Conservation (phyloP, 148 eudicot species). For the Cornus florida region DNA sequence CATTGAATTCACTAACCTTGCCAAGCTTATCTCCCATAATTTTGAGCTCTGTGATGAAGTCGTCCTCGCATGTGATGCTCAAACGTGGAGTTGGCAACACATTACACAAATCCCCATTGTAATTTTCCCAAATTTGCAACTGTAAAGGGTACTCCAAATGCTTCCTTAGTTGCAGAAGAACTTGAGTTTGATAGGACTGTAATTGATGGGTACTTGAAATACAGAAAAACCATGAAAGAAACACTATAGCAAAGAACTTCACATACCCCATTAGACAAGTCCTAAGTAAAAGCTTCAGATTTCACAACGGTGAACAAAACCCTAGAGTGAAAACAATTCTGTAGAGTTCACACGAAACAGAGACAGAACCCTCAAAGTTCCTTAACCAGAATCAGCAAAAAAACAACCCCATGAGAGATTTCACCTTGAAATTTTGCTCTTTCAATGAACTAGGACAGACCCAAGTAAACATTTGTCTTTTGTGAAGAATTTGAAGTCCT, state of each 20-base stretch:
- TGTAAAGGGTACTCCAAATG: constrained; percentile 58
- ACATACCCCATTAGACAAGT: constrained; percentile 33
- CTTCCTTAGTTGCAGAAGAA: constrained; percentile 60
- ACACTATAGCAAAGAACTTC: constrained; percentile 16
- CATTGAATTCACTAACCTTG: constrained; percentile 41
- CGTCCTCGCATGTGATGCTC: constrained; percentile 41
- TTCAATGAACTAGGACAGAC: not conserved
- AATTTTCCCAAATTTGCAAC: constrained; percentile 39
- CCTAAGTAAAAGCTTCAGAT: not conserved
- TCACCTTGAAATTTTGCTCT: not conserved
- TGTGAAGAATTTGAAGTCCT: not conserved
- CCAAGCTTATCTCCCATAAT: constrained; percentile 52
- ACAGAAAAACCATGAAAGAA: constrained; percentile 34
- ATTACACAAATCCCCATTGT: constrained; percentile 48
- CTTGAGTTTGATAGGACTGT: constrained; percentile 44
- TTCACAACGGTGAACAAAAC: constrained; percentile 8
- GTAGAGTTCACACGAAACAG: not conserved
- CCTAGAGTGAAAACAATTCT: constrained; percentile 13
- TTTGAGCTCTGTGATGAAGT: constrained; percentile 51
- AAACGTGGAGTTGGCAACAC: constrained; percentile 31
- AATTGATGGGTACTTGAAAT: constrained; percentile 42
- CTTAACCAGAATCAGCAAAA: not conserved
- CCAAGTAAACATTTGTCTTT: constrained; percentile 3
- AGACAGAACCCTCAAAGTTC: not conserved
- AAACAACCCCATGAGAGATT: not conserved